These are phyloP conservation scores for Yamadazyma philogaea DNA, from an alignment of 805 yeast species.

Conservation along the genomic window DNA sequence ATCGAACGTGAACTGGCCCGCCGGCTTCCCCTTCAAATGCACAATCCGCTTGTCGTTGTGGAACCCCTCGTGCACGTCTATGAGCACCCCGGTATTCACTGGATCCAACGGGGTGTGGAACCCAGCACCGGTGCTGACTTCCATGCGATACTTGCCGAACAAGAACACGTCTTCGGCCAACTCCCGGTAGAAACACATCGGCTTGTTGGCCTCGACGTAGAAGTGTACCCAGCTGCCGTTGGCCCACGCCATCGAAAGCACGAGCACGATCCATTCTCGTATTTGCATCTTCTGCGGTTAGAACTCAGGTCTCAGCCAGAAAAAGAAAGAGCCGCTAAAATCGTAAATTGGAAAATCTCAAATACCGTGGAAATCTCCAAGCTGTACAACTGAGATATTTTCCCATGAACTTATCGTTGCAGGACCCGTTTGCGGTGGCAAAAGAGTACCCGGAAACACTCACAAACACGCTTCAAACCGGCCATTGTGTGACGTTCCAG, in stretches of 20 bases:
- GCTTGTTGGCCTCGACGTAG: slow-evolving; percentile 49
- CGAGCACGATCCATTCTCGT: slow-evolving; percentile 1
- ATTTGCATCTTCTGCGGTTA: slow-evolving; percentile 2
- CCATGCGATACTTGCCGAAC: slow-evolving; percentile 49
- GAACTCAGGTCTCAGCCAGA: background rate
- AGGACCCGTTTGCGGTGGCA: slow-evolving; percentile 88
- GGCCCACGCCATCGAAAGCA: background rate
- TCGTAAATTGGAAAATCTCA: background rate
- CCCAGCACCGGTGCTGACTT: slow-evolving; percentile 28
- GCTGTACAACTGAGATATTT: background rate
- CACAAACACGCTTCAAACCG: slow-evolving; percentile 64
- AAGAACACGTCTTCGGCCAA: slow-evolving; percentile 48
- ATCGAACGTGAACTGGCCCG: slow-evolving; percentile 27
- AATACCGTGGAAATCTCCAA: background rate
- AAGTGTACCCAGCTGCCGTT: slow-evolving; percentile 35
- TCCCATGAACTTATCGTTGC: slow-evolving; percentile 70
- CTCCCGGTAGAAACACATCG: slow-evolving; percentile 57
- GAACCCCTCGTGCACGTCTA: slow-evolving; percentile 46
- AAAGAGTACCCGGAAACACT: slow-evolving; percentile 88
- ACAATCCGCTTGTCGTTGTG: slow-evolving; percentile 22
- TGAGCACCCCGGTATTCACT: slow-evolving; percentile 28
- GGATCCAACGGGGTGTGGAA: slow-evolving; percentile 30
- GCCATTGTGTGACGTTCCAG: slow-evolving; percentile 63
- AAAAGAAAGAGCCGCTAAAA: background rate
- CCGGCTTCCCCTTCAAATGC: slow-evolving; percentile 21